Conservation (phyloP, 2,329 filamentous ascomycete species). For the Penicillium griseofulvum region DNA sequence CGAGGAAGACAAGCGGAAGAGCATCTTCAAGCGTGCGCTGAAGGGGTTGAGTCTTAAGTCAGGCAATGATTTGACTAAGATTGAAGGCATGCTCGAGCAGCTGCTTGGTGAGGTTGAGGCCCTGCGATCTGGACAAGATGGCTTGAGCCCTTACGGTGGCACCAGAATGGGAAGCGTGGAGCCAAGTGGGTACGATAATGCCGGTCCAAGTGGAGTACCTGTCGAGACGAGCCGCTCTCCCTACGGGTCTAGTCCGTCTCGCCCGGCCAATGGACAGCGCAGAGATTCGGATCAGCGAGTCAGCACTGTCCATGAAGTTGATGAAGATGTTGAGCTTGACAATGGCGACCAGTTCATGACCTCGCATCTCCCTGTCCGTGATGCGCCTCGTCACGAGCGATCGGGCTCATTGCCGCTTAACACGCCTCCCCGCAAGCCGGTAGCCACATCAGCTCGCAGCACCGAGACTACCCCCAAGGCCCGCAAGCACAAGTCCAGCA, state of each 20-base stretch:
- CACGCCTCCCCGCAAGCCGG: conserved; percentile 46
- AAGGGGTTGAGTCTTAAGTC: conserved; percentile 87
- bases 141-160: conserved; percentile 27
- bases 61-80: conserved; percentile 79
- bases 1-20: conserved; percentile 75
- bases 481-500: conserved; percentile 84
- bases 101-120: conserved; percentile 88
- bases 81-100: conserved; percentile 89
- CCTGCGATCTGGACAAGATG: conserved; percentile 60
- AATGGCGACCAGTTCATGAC: conserved; percentile 50
- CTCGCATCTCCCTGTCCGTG: conserved; percentile 59
- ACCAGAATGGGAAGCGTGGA: conserved; percentile 54
- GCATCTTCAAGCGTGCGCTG: conserved; percentile 89
- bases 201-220: conserved; percentile 73
- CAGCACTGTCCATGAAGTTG: conserved; percentile 81
- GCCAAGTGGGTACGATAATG: conserved; percentile 78
- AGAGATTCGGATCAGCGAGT: conserved; percentile 72
- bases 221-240: conserved; percentile 68
- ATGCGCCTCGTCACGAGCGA: conserved; percentile 43
- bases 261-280: conserved; percentile 44
- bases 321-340: conserved; percentile 63
- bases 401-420: conserved; percentile 45
- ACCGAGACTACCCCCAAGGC: conserved; percentile 75
- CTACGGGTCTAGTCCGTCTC: conserved; percentile 62
- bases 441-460: conserved; percentile 54